Base-by-base conservation (phyloP, 1,139 yeast genomes). In the Yamadazyma atlantica region DNA sequence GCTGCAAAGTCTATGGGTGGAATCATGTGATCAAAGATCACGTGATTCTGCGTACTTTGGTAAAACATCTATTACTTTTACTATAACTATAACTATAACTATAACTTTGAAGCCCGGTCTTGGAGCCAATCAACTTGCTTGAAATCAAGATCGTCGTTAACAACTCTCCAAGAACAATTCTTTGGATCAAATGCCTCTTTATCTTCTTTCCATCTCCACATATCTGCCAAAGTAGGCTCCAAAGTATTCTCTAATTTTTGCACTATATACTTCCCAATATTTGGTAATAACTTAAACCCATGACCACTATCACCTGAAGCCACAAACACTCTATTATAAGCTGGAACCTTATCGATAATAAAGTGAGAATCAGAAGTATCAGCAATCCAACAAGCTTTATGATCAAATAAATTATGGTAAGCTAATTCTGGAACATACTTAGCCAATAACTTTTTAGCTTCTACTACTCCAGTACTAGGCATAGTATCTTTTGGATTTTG, bases 331-430 rank as follows among this genome's bases (percentile, higher is more conserved):
- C 60, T 58, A 0, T 35, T 25, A 19, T 28, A 41, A 1, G 46
- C 42, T 0, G 78, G 78, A 10, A 65, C 62, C 15, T 49, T 44
- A 43, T 71, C 77, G 27, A 73, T 64, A 7, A 73, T 51, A 39
- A 72, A 72, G 42, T 72, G 60, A 10, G 69, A 58, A 34, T 64
- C 65, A 2, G 64, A 48, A 9, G 75, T 63, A 43, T 73, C 78
- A 4, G 71, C 72, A 34, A 69, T 62, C 79, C 78, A 73, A 44
- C 78, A 72, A 5, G 64, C 51, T 45, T 69, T 70, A 22, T 64
- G 58, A 33, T 62, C 62, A 16, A 60, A 32, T 1, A 70, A 48
- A 10, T 48, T 44, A 47, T 68, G 73, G 32, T 59, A 46, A 11
- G 60, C 58, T 29, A 70, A 47, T 12, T 65, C 67, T 2, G 78